Evolutionary conservation across 1,139 yeast genomes (phyloP).

Genomic region (Geotrichum citri-aurantii): DNA sequence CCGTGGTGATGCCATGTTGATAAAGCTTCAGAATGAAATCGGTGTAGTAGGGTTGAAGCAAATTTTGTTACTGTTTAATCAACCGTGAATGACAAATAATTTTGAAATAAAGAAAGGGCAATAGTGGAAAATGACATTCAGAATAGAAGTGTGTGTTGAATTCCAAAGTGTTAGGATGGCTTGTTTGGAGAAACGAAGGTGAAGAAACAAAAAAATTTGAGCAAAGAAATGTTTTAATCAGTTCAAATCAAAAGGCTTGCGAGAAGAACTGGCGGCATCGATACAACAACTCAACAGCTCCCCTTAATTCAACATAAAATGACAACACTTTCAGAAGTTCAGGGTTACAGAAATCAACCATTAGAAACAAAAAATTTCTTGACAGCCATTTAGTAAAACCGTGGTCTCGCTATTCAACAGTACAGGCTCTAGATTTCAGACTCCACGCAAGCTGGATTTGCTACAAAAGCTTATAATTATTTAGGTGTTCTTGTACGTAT

Average conservation of each 20-base stretch:
- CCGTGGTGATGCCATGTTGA: constrained; percentile 1
- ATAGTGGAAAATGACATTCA: neutral
- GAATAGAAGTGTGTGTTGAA: neutral
- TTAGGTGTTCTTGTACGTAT: too few relatives aligned
- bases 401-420: too few relatives aligned
- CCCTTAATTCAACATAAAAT: neutral
- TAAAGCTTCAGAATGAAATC: neutral
- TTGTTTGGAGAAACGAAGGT: neutral
- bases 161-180: neutral
- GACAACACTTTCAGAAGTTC: too few relatives aligned
- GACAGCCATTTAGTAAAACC: too few relatives aligned
- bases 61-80: neutral
- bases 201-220: neutral
- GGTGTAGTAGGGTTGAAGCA: neutral
- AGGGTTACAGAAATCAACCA: too few relatives aligned
- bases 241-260: neutral
- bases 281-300: neutral
- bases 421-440: too few relatives aligned
- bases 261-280: neutral
- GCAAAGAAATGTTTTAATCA: neutral
- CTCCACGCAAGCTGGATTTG: too few relatives aligned
- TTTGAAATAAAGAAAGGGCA: neutral
- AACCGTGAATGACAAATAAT: neutral
- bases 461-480: too few relatives aligned
- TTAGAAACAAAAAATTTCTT: too few relatives aligned